Evolutionary conservation across 2,329 filamentous ascomycete species (phyloP), one percentile per base, ranked within the genome.

Genomic region (Diaporthe citri): DNA sequence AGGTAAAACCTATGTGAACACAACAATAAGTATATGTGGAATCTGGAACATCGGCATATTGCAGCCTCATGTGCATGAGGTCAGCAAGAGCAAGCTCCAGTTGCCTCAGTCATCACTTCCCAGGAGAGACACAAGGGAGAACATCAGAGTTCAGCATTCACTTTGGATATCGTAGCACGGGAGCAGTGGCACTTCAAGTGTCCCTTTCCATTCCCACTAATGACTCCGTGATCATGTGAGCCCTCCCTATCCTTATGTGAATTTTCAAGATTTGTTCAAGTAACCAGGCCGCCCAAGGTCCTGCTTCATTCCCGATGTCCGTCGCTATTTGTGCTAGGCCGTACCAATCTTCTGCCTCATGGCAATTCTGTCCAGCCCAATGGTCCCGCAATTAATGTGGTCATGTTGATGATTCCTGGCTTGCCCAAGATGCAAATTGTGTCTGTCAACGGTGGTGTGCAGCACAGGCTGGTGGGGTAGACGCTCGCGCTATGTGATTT

Each of bases 181-280:
- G 3, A 57, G 34, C 2, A 41, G 39, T 41, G 17, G 48, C 52
- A 39, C 5, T 57, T 60, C 20, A 34, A 28, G 22, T 72, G 15
- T 72, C 15, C 34, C 34, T 66, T 72, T 67, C 51, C 51, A 75
- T 66, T 59, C 31, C 67, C 57, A 62, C 55, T 51, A 43, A 39
- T 72, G 36, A 59, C 59, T 67, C 73, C 73, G 20, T 69, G n/a
- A 46, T n/a, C 60, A 60, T 39, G 25, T 51, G 62, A 70, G 51
- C 46, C 66, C 43, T 46, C 52, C 60, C 57, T 48, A 57, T n/a
- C 17, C 71, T 39, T 43, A 28, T 25, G 67, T 74, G 72, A 52
- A 57, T 72, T 41, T 64, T 52, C 64, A 52, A 36, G 36, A 17
- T 57, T 62, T 41, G 41, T 55, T 34, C 55, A n/a, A 64, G 25